Evolutionary conservation across 176 grass and related monocot species (phyloP).

Genomic region (Lolium rigidum): DNA sequence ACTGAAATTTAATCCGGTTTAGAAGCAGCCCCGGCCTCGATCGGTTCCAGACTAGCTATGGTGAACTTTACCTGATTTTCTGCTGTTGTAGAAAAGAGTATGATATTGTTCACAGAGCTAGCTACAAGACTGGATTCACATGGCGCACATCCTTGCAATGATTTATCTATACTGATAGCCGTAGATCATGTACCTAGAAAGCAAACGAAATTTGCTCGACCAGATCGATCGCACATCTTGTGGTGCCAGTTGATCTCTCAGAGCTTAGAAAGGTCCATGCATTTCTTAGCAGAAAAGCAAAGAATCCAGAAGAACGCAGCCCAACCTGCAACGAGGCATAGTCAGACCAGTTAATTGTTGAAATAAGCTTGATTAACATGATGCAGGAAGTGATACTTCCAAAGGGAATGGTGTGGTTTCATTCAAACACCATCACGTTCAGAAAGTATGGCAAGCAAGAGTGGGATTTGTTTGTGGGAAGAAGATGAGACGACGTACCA

Average conservation of each 20-base stretch:
- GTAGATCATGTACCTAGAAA: conserved; percentile 5
- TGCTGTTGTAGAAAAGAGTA: background rate
- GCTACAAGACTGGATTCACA: background rate
- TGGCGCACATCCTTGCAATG: background rate
- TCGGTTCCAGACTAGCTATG: background rate
- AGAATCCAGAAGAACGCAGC: conserved; percentile 68
- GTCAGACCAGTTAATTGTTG: background rate
- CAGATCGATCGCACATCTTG: conserved; percentile 34
- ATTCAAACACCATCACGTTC: background rate
- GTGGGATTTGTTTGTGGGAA: background rate
- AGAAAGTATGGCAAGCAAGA: background rate
- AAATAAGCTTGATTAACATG: too few species aligned
- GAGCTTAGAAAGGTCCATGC: conserved; percentile 48
- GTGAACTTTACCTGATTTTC: background rate
- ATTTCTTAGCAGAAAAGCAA: conserved; percentile 62
- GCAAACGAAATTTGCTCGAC: conserved; percentile 27
- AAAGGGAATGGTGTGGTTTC: background rate
- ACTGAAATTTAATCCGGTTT: too few species aligned
- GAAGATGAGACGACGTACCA: conserved; percentile 45
- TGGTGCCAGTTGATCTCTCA: conserved; percentile 44
- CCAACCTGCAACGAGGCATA: conserved; percentile 61
- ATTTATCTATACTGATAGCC: background rate
- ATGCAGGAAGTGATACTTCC: background rate
- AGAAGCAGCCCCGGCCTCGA: too few species aligned
- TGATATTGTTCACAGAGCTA: conserved; percentile 8